A percentile compares a stretch with the other conserved stretches of the same genome.
These are phyloP conservation scores for Aeminium ludgeri DNA, from an alignment of 495 filamentous ascomycete genomes.

Conservation along the genomic window DNA sequence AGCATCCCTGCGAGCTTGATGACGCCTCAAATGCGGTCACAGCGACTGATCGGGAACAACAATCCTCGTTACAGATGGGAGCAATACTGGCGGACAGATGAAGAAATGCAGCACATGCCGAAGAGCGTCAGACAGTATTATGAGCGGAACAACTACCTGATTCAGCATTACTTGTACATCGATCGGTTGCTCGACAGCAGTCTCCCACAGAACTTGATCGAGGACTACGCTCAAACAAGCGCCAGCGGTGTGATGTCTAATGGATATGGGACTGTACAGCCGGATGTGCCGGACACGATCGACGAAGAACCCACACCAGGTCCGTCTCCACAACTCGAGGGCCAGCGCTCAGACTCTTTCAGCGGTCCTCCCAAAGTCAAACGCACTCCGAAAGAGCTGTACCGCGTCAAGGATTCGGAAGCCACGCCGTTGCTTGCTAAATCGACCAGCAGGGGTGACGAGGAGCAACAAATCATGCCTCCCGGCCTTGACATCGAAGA, in stretches of 20 bases:
- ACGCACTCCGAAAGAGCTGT: constrained; percentile 66
- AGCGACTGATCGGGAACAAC: constrained; percentile 59
- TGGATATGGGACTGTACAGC: constrained; percentile 31
- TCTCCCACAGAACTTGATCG: constrained; percentile 66
- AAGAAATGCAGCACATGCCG: constrained; percentile 45
- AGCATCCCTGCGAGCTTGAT: constrained; percentile 32
- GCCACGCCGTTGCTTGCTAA: constrained; percentile 41
- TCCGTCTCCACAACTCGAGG: too few relatives aligned
- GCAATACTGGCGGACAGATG: constrained; percentile 53
- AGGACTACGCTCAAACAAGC: constrained; percentile 57
- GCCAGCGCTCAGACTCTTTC: neutral
- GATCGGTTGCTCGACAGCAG: constrained; percentile 82
- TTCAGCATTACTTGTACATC: constrained; percentile 81
- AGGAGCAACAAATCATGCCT: constrained; percentile 15
- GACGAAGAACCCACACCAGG: constrained; percentile 8
- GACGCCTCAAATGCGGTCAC: constrained; percentile 55
- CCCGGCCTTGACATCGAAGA: neutral
- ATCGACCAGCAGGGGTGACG: constrained; percentile 21
- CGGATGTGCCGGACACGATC: constrained; percentile 13
- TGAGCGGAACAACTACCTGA: constrained; percentile 61
- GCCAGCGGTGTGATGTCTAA: too few relatives aligned
- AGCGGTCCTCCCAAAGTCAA: constrained; percentile 35
- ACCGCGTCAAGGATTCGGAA: constrained; percentile 42
- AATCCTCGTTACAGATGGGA: constrained; percentile 65
- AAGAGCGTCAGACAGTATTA: constrained; percentile 63